Evolutionary conservation across 2,329 filamentous ascomycete genomes (phyloP), one percentile per base, ranked within the genome.

Genomic region (Hawksworthiomyces lignivorus): DNA sequence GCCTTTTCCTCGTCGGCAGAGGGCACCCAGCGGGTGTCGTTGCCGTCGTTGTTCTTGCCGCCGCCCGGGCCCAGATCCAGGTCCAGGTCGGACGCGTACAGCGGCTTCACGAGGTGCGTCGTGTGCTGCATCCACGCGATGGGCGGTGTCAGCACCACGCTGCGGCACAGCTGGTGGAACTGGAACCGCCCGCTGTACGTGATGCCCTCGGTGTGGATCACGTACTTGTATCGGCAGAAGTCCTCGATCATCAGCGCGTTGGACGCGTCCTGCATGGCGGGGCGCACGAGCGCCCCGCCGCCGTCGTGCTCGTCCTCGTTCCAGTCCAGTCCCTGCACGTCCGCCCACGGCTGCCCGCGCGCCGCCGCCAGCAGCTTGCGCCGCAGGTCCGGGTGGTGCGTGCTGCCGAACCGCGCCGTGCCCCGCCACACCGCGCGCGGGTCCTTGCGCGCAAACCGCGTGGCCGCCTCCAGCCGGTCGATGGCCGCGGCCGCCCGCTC

Each of bases 361-460:
- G 32, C n/a, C n/a, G 32, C 32, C 4, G 40, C 39, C 0, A 66
- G 45, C 1, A 67, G 58, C 27, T 62, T 56, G 27, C 61, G 55
- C 7, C 64, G 56, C 18, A 58, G 44, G 1, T 56, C 56, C 0
- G 54, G 55, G 18, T 63, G 38, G 40, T 59, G 53, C 41, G 32
- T 51, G 48, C 57, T 57, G 54, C 61, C 65, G 57, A 67, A 71
- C 55, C 61, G 62, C 8, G 59, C 51, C 4, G 68, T 71, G 11
- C 68, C 68, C 44, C 72, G 63, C 72, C 70, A 74, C 5, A 72
- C 60, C 2, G 68, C 70, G 27, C 60, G 62, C 3, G 60, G 56
- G 22, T 61, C 58, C 52, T 73, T 72, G 28, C 46, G 27, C 2
- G 41, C 15, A 52, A 58, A 61, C n/a, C 22, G 7, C 12, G 52